Base-by-base conservation (phyloP, 192 early-diverging fungal genomes). In the Coemansia sp. region DNA sequence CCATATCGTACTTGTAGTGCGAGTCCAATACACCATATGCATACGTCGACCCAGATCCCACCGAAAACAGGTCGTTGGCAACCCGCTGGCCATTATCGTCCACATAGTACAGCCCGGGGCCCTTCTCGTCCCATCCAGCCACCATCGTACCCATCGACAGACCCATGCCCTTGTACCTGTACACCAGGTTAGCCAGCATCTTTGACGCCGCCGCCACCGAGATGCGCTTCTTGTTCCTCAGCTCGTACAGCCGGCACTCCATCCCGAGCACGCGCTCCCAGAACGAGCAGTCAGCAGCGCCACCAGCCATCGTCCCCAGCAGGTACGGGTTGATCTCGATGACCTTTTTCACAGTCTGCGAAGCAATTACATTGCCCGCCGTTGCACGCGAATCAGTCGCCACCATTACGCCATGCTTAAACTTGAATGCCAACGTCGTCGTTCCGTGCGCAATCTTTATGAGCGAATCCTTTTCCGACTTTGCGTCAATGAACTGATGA, bases 101-200 rank as follows among this genome's bases (percentile, higher is more conserved):
- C 15, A 99, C 95, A 68, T 99, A 99, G 82, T 91, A 98, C 45
- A 99, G 81, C 45, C 88, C 90, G 3, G 96, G 96, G 3, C 96
- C 97, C 46, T 64, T 77, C 86, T 92, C 82, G 66, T 99, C 96
- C 96, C 96, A 99, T 59, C 98, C 98, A 51, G 92, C 90, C 39
- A 99, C 87, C 98, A 99, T 99, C 24, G 96, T 98, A 32, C 98
- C 98, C 98, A 99, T 99, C 22, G 95, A 97, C 64, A 99, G 76
- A 11, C 95, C 98, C 93, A 98, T 98, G 65, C 98, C 96, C 75
- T 97, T 99, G 89, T 98, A 99, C 51, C 90, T 78, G 71, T 94
- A 96, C 7, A 99, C 96, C 89, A 98, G 93, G 85, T 99, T 99
- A 59, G 89, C 87, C 59, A 99, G 76, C 45, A 99, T 77, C 82